phyloP scores from a whole-genome alignment of 2,329 filamentous ascomycete species.

The Diaporthe nobilis region DNA sequence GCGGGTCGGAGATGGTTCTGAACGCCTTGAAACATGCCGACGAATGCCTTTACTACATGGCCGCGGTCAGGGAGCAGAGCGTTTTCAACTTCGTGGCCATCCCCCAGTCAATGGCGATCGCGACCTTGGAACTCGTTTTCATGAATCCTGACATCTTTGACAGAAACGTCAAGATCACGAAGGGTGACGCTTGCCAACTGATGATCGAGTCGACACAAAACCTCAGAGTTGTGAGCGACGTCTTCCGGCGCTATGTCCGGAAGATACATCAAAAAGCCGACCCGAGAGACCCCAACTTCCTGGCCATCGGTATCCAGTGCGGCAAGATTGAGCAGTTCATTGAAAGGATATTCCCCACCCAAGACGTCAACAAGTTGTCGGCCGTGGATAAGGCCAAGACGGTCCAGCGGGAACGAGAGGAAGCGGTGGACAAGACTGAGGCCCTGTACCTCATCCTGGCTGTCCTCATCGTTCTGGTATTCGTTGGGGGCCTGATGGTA shows the following conservation, averaged over 20 bases:
- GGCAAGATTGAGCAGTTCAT: conserved; percentile 97
- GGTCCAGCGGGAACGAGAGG: conserved; percentile 50
- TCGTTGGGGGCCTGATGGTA: conserved; percentile 87
- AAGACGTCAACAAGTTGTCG: conserved; percentile 76
- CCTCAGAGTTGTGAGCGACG: conserved; percentile 82
- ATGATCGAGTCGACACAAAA: conserved; percentile 97
- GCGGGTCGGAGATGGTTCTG: conserved; percentile 94
- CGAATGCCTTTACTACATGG: conserved; percentile 98
- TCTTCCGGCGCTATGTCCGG: conserved; percentile 83
- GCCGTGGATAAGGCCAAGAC: conserved; percentile 54
- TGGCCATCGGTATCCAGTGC: conserved; percentile 92
- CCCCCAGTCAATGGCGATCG: conserved; percentile 97
- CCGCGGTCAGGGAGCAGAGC: conserved; percentile 93
- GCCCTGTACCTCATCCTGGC: conserved; percentile 75
- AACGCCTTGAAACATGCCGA: conserved; percentile 89
- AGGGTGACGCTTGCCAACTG: conserved; percentile 90
- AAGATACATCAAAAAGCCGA: conserved; percentile 95
- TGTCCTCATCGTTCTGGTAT: conserved; percentile 76
- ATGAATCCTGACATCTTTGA: conserved; percentile 89
- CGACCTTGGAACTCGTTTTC: conserved; percentile 92
- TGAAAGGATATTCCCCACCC: conserved; percentile 90
- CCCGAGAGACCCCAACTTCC: conserved; percentile 90
- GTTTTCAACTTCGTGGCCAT: conserved; percentile 99
- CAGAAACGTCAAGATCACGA: conserved; percentile 94
- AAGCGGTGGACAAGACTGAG: conserved; percentile 68